Evolutionary conservation across 1,139 yeast species (phyloP).

Genomic region (Protomyces inundatus): DNA sequence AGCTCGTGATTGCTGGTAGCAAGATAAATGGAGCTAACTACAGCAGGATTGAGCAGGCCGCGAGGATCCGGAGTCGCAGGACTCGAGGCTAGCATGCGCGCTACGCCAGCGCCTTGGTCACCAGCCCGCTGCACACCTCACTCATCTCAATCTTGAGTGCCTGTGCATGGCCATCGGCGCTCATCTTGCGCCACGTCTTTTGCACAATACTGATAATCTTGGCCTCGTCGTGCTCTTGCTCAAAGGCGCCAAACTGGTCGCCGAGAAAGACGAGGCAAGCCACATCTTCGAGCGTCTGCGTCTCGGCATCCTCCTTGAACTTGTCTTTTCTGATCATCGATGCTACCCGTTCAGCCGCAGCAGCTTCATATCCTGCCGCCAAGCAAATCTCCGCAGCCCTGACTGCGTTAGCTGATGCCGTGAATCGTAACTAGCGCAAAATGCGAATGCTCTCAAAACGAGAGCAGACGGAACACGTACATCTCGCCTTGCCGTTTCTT

Average conservation of each 20-base stretch:
- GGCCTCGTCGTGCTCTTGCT: conserved; percentile 1
- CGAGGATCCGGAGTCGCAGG: no score
- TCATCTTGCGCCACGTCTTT: conserved; percentile 22
- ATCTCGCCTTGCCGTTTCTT: conserved; percentile 13
- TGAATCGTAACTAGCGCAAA: not conserved
- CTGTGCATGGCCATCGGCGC: conserved; percentile 4
- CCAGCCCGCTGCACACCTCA: not conserved
- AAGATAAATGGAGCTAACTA: no score
- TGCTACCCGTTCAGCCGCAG: not conserved
- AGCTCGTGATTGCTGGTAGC: no score
- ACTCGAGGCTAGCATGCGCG: no score
- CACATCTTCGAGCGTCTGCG: conserved; percentile 16
- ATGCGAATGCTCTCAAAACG: not conserved
- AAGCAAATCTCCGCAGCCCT: not conserved
- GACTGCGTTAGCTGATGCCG: not conserved
- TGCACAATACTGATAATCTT: conserved; percentile 7
- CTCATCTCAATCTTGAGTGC: conserved; percentile 7
- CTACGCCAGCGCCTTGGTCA: not conserved
- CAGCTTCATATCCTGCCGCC: not conserved
- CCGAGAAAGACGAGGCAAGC: conserved; percentile 19
- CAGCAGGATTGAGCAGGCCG: no score
- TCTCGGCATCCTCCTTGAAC: conserved; percentile 5
- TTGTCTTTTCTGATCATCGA: conserved; percentile 7
- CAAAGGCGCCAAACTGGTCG: conserved; percentile 1
- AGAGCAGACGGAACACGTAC: not conserved